phyloP scores from a whole-genome alignment of 495 filamentous ascomycete species.

The Annulohypoxylon moriforme region DNA sequence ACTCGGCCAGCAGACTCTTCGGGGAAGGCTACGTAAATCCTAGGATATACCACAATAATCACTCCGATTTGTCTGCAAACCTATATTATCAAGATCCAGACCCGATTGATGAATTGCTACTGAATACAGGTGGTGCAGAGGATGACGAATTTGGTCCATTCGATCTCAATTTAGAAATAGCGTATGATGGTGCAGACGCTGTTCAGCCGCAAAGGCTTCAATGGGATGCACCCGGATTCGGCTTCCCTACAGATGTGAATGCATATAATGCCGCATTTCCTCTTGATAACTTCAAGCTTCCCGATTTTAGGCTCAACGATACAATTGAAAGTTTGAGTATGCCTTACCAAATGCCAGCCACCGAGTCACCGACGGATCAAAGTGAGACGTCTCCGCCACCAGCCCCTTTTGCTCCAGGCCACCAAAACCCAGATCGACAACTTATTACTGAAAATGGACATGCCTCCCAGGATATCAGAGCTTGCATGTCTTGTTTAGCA shows the following conservation, averaged over 20 bases:
- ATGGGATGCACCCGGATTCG: too few species aligned
- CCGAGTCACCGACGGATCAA: background rate
- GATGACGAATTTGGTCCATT: too few species aligned
- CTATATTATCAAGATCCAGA: too few species aligned
- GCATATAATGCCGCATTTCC: too few species aligned
- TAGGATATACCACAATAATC: too few species aligned
- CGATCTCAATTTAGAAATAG: too few species aligned
- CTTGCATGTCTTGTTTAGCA: conserved; percentile 16
- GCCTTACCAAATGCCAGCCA: background rate
- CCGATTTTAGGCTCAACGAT: background rate
- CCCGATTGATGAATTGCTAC: too few species aligned
- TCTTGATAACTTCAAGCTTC: background rate
- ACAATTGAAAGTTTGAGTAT: background rate
- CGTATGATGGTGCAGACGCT: too few species aligned
- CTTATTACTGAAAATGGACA: conserved; percentile 6
- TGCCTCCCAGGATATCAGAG: background rate
- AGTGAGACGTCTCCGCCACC: background rate
- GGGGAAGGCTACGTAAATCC: background rate
- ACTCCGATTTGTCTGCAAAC: too few species aligned
- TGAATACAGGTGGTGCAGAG: too few species aligned
- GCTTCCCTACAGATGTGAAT: too few species aligned
- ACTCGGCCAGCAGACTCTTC: background rate
- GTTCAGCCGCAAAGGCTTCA: too few species aligned
- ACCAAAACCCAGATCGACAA: background rate
- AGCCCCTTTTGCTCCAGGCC: background rate